Base-by-base conservation (phyloP, 768 basidiomycete genomes). In the Tubosaeta sp. region DNA sequence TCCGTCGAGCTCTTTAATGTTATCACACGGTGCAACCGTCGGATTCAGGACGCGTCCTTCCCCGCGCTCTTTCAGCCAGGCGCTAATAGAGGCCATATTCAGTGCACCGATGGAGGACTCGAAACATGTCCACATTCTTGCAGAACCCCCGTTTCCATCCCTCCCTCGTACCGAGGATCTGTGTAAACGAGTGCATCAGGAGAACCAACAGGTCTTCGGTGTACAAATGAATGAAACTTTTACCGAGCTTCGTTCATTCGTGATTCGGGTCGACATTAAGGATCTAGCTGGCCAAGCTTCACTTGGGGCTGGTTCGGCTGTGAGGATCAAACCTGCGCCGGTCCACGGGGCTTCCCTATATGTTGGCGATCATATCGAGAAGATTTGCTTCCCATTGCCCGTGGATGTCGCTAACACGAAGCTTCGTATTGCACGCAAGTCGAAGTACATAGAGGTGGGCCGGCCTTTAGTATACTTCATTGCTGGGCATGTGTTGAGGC, bases 381-480 rank as follows among this genome's bases (percentile, higher is more conserved):
- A 50, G 32, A 51, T 81, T 7, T 8, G 43, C 1, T 81, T 72
- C 41, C 80, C 79, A 0, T 74, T 77, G 42, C 77, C 78, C 9
- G 64, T 83, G 10, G 59, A 73, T 31, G 68, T 69, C 5, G 53
- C 57, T 17, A 66, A 67, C 14, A 47, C 62, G 2, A 79, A 70
- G 56, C 58, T 76, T 10, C 73, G 79, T 5, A 57, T 83, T 32
- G 82, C 83, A 9, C 72, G 82, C 35, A 81, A 78, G 56, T 84
- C 81, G 1, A 71, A 62, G 25, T 84, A 79, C 51, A 65, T 83
- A 5, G 73, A 70, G 62, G 71, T 70, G 22, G 3, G 62, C 53
- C 4, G 3, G 62, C 53, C 4, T 27, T 39, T 14, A 8, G n/a
- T 11, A n/a, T 12, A 14, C 13, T 11, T 1, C 7, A 16, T 43